Base-by-base conservation (phyloP, 306 rosid species). In the Lupinus albus region DNA sequence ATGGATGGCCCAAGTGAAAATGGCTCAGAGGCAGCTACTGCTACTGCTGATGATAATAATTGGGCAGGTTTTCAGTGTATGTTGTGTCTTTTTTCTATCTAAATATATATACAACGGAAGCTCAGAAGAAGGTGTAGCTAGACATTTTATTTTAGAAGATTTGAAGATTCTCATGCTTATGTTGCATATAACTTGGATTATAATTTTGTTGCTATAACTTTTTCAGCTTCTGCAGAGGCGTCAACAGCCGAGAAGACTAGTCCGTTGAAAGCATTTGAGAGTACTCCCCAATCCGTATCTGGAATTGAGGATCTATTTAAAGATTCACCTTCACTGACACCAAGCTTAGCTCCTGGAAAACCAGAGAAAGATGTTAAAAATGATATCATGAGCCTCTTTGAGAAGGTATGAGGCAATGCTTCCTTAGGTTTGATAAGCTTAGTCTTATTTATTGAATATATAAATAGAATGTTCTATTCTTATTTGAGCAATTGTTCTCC, bases 31-130 rank as follows among this genome's bases (percentile, higher is more conserved):
- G 73, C 81, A 64, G 83, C 84, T 64, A 67, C 79, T 57, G 45
- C 79, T 48, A 73, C 74, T 38, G 30, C 82, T 50, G 96, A 85
- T 63, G 97, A 94, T 77, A 86, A 79, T 75, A 65, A 79, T 77
- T 94, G 99, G 99, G 99, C 97, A 71, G 97, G 96, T 61, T 94
- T 94, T 64, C 97, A 94, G 86, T 85, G 99, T 94, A 90, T 58
- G 96, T 71, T 69, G 7, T 71, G 32, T 64, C 76, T 67, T 16
- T 76, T 25, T 15, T 5, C 47, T n/a, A 18, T 55, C 49, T 32
- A 35, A 61, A 13, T 13, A 20, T 21, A 21, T 21, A 21, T 30
- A 9, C 21, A 8, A 21, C 9, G 46, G 30, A 50, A 76, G 71
- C 53, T 5, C 54, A 33, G 60, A 48, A 17, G 47, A 15, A 25